Evolutionary conservation across 2,329 filamentous ascomycete species (phyloP), one percentile per base, ranked within the genome.

Genomic region (Aspergillus sp.): DNA sequence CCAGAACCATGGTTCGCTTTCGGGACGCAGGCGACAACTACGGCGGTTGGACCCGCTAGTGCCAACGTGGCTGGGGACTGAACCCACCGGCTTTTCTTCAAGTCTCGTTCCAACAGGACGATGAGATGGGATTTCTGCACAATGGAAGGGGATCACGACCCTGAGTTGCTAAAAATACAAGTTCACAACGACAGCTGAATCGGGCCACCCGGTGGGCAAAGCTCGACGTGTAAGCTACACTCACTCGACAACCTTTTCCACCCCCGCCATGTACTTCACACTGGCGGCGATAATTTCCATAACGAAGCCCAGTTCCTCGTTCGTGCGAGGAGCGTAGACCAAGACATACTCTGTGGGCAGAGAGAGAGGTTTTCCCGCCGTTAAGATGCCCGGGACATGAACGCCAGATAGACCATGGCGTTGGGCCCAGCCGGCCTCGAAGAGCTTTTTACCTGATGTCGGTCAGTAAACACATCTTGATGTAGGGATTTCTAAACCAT

Each of bases 381-480:
- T 56, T n/a, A 67, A 38, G 66, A 91, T 91, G 73, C 81, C 84
- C 13, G 85, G 81, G n/a, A 83, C 84, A 61, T 83, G 82, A 3
- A 88, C 64, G n/a, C 71, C 70, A 3, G 68, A 66, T 19, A 75
- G 63, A 3, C 79, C 79, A 70, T 85, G 82, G 23, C 81, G 67
- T 72, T 95, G 86, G 1, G 88, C 91, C 90, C 90, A 95, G 2
- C 89, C 88, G 55, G 84, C 85, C 56, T 85, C 80, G 16, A 95
- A 74, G 20, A 94, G 80, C 52, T 86, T 79, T 62, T 79, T 84
- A 47, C 67, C 66, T 69, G 7, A 7, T 36, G 7, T 29, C 19
- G 14, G 19, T 7, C 32, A 19, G 31, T 9, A 25, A 46, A 20
- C 13, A 17, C 38, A 34, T 5, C 7, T 19, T 11, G 31, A 29